Percentiles rank a stretch among this genome's conserved stretches.
These are phyloP conservation scores for Suhomyces atakaporum DNA, from an alignment of 1,139 yeast genomes.

Conservation along the genomic window DNA sequence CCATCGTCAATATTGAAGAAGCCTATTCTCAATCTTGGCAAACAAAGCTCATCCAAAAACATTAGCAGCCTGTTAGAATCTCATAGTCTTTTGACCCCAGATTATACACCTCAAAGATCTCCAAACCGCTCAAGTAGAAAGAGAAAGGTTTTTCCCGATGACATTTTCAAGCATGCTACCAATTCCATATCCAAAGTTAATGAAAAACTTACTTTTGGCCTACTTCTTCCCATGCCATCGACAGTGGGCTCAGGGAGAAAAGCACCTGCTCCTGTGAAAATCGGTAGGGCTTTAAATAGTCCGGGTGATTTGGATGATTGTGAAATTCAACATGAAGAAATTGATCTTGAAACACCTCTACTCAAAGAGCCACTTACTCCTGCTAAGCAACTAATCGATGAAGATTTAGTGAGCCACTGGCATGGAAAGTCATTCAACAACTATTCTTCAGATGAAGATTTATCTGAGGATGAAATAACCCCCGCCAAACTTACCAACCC, in stretches of 20 bases:
- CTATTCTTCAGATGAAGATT: constrained; percentile 36
- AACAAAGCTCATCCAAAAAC: constrained; percentile 1
- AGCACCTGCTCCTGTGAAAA: constrained; percentile 6
- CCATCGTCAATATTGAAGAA: constrained; percentile 16
- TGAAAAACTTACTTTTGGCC: constrained; percentile 25
- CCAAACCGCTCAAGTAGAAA: constrained; percentile 15
- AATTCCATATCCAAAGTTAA: constrained; percentile 10
- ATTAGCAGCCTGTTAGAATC: not conserved
- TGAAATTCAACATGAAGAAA: constrained; percentile 20
- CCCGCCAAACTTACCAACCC: constrained; percentile 16
- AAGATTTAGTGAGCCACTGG: constrained; percentile 39
- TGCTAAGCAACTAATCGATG: constrained; percentile 35
- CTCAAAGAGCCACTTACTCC: constrained; percentile 32
- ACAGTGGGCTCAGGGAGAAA: constrained; percentile 44
- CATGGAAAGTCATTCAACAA: constrained; percentile 34
- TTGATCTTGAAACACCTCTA: constrained; percentile 8
- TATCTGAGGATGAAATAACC: constrained; percentile 13
- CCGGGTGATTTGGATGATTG: constrained; percentile 11
- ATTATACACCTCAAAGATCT: constrained; percentile 37
- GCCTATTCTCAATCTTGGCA: constrained; percentile 6
- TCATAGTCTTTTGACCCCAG: constrained; percentile 32
- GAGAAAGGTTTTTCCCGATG: constrained; percentile 19
- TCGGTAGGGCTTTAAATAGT: constrained; percentile 3
- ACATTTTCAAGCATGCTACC: constrained; percentile 16
- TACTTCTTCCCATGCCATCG: constrained; percentile 44